Evolutionary conservation across 2,329 filamentous ascomycete genomes (phyloP).

Genomic region (Teratosphaeria pseudoeucalypti): DNA sequence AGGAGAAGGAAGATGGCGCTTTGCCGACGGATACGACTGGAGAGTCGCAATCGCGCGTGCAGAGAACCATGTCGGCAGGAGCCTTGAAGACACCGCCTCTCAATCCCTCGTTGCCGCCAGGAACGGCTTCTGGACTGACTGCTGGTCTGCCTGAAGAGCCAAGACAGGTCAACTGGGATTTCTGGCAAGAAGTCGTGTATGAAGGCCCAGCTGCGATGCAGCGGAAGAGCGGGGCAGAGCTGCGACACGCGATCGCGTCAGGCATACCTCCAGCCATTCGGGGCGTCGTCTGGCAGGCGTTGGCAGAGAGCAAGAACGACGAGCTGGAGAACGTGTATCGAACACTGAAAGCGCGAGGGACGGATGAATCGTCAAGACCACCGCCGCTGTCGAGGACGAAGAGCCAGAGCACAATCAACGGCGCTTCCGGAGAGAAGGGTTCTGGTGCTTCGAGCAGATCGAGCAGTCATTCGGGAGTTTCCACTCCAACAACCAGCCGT

Average conservation of each 20-base stretch:
- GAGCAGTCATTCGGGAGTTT: constrained; percentile 70
- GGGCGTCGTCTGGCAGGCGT: constrained; percentile 97
- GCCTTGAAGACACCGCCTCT: constrained; percentile 49
- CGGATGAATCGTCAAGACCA: constrained; percentile 40
- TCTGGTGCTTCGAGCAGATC: constrained; percentile 68
- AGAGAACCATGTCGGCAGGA: neutral
- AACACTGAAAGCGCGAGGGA: constrained; percentile 68
- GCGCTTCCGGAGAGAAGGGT: constrained; percentile 52
- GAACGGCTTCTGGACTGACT: constrained; percentile 73
- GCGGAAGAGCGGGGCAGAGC: constrained; percentile 75
- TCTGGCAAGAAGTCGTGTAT: constrained; percentile 94
- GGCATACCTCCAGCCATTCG: constrained; percentile 92
- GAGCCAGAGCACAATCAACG: constrained; percentile 39
- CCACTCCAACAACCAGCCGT: constrained; percentile 44
- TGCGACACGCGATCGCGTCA: constrained; percentile 81
- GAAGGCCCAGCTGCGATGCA: constrained; percentile 84
- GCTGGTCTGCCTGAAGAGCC: constrained; percentile 64
- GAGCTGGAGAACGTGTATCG: constrained; percentile 80
- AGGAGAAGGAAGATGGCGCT: constrained; percentile 26
- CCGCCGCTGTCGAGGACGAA: constrained; percentile 10
- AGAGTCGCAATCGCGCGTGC: constrained; percentile 20
- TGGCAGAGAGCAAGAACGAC: constrained; percentile 89
- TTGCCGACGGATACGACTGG: constrained; percentile 8
- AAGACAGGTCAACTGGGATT: constrained; percentile 86
- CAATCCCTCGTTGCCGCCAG: constrained; percentile 65